Evolutionary conservation across 768 basidiomycete genomes (phyloP).

Genomic region (Auricularia cornea): DNA sequence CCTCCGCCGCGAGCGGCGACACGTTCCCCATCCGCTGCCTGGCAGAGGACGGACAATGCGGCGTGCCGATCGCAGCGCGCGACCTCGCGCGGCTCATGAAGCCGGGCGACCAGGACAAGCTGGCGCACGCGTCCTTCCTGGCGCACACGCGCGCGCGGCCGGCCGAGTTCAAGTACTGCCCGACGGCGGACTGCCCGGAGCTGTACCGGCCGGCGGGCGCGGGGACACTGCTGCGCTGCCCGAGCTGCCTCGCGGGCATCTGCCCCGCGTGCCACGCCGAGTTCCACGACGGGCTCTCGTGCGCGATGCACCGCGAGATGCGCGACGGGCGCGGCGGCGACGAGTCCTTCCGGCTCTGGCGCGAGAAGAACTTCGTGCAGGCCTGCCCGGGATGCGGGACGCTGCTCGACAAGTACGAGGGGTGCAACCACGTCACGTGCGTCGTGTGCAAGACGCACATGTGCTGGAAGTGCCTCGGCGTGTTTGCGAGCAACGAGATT

Average conservation of each 20-base stretch:
- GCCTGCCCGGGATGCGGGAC: conserved; percentile 64
- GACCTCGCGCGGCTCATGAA: conserved; percentile 44
- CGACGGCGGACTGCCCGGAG: conserved; percentile 69
- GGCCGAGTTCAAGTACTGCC: conserved; percentile 63
- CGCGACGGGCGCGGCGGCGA: conserved; percentile 31
- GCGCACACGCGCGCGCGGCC: conserved; percentile 51
- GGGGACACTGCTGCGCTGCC: conserved; percentile 54
- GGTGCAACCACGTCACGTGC: conserved; percentile 83
- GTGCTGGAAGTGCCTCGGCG: conserved; percentile 72
- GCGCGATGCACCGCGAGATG: conserved; percentile 34
- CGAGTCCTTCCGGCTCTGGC: conserved; percentile 57
- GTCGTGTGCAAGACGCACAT: conserved; percentile 64
- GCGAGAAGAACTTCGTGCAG: conserved; percentile 55
- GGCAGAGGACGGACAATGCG: conserved; percentile 52
- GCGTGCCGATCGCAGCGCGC: conserved; percentile 44
- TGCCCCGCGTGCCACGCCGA: conserved; percentile 54
- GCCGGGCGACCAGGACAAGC: conserved; percentile 41
- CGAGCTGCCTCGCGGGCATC: conserved; percentile 60
- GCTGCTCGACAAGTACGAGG: conserved; percentile 62
- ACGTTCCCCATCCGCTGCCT: conserved; percentile 68
- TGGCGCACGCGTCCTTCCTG: conserved; percentile 54
- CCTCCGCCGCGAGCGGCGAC: conserved; percentile 46
- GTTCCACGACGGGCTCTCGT: conserved; percentile 60
- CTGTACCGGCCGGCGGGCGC: conserved; percentile 52
- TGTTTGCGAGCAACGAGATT: conserved; percentile 40